Base-by-base conservation (phyloP, 2,329 filamentous ascomycete species). In the Aspergillus fumigatus region DNA sequence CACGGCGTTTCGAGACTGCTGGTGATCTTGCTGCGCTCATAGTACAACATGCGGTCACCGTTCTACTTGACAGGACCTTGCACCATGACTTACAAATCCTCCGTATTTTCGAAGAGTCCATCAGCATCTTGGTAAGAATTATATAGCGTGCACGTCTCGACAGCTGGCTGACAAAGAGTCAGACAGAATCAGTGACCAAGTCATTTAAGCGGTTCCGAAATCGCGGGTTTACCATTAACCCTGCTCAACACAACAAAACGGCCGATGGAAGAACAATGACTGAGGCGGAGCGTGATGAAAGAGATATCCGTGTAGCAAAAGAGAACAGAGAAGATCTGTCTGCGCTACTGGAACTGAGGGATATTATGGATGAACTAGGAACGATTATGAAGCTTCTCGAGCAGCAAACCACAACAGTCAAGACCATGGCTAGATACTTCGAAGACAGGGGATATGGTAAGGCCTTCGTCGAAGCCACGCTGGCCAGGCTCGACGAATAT, bases 101-200 rank as follows among this genome's bases (percentile, higher is more conserved):
- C 56, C 80, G 84, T 1, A 84, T 88, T 1, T 87, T 88, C 49
- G 84, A 87, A 61, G 85, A 88, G 59, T 85, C 84, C 4, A 84
- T 88, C 32, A 85, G 84, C 11, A 81, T 86, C 23, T 64, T 87
- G 59, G 84, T 86, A 67, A 48, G 74, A n/a, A 8, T 6, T 9
- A 7, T 2, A 9, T 2, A 4, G 4, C 9, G 21, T 29, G 26
- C 14, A 52, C 23, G 0, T 11, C 9, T 2, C 0, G 3, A 4
- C 3, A 26, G 8, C 32, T 60, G 17, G 58, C 23, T 2, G 8
- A 19, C 0, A 14, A 1, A 38, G 14, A 38, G 7, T 7, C 48
- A 86, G 82, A 85, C 81, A 1, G 85, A 88, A 64, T 79, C 82
- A 19, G 83, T 87, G 72, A 88, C 84, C 0, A 79, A 76, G 4